Conservation (phyloP, 2,329 filamentous ascomycete genomes). For the Graphilbum fragrans region DNA sequence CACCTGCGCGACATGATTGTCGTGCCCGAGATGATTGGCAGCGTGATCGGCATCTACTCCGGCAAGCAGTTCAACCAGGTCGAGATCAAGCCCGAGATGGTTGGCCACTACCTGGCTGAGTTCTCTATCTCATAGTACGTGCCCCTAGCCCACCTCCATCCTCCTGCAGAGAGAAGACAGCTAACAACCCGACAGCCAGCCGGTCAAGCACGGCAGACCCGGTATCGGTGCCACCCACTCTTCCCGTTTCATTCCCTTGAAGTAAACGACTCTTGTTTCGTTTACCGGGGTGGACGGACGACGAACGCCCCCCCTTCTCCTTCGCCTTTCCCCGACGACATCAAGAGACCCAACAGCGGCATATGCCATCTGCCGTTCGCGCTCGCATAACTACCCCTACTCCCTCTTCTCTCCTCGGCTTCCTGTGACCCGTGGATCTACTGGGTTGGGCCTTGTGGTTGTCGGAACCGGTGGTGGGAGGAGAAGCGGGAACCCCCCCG, state of each 20-base stretch:
- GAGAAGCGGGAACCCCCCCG: too few relatives aligned
- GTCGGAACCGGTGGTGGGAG: too few relatives aligned
- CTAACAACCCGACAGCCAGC: constrained; percentile 54
- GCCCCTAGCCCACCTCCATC: not conserved
- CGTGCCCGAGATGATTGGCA: constrained; percentile 99
- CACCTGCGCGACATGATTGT: constrained; percentile 99
- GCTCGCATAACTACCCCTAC: too few relatives aligned
- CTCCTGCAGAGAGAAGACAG: not conserved
- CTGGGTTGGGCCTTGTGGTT: too few relatives aligned
- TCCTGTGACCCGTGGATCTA: too few relatives aligned
- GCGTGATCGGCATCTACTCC: constrained; percentile 97
- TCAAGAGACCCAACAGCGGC: too few relatives aligned
- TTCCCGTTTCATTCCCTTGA: constrained; percentile 99
- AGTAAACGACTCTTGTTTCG: constrained; percentile 50
- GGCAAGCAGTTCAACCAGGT: constrained; percentile 99
- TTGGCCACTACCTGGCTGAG: constrained; percentile 97
- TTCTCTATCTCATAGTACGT: constrained; percentile 99
- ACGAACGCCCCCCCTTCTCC: not conserved
- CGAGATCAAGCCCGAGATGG: constrained; percentile 99
- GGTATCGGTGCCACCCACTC: constrained; percentile 99
- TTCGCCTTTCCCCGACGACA: not conserved
- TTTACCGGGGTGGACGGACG: not conserved
- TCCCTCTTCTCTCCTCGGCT: too few relatives aligned
- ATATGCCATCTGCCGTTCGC: too few relatives aligned
- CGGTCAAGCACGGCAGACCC: constrained; percentile 99